phyloP scores from a whole-genome alignment of 768 basidiomycete genomes.

The Tricholoma bakamatsutake region DNA sequence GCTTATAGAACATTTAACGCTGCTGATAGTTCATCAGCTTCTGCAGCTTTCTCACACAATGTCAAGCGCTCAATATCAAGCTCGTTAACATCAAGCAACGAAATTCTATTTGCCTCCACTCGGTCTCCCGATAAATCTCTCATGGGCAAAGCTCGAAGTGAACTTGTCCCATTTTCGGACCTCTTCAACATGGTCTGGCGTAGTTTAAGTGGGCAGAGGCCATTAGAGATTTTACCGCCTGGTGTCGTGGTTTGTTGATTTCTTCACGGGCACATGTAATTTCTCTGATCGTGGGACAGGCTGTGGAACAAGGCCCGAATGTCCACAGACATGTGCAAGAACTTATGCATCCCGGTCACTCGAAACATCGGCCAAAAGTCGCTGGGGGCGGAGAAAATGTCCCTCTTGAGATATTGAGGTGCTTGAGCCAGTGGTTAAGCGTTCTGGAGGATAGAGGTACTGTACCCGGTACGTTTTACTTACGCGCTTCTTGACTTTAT shows the following conservation, averaged over 20 bases:
- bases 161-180: slow-evolving; percentile 38
- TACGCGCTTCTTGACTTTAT: not conserved
- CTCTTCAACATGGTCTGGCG: slow-evolving; percentile 19
- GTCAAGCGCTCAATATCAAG: slow-evolving; percentile 13
- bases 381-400: too few species aligned
- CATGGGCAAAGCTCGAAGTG: slow-evolving; percentile 26
- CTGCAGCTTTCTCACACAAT: slow-evolving; percentile 1
- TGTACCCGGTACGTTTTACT: slow-evolving; percentile 41
- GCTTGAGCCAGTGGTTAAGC: too few species aligned
- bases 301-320: too few species aligned
- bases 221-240: not conserved
- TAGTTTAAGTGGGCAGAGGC: slow-evolving; percentile 6
- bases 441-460: too few species aligned
- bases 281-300: not conserved
- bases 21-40: slow-evolving; percentile 7
- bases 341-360: not conserved
- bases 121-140: slow-evolving; percentile 19
- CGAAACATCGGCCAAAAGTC: slow-evolving; percentile 5
- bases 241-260: not conserved
- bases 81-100: slow-evolving; percentile 19
- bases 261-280: not conserved
- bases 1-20: slow-evolving; percentile 44
- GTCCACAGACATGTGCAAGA: not conserved
- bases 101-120: slow-evolving; percentile 36
- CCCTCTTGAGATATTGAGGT: too few species aligned